These are phyloP conservation scores for Russula foetens DNA, from an alignment of 768 basidiomycete species.

Conservation along the genomic window DNA sequence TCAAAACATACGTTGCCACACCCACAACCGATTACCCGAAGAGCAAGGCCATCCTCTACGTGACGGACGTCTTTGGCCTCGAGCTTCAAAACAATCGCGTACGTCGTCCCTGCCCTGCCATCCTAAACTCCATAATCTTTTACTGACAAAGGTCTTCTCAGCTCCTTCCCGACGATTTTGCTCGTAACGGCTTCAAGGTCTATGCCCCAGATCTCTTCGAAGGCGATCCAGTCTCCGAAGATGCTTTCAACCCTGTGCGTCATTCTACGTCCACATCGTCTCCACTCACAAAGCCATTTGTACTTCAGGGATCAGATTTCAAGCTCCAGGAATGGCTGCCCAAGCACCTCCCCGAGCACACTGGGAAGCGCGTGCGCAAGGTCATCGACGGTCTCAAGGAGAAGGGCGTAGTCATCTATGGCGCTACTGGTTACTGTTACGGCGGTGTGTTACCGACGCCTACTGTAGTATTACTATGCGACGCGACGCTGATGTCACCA, in stretches of 20 bases:
- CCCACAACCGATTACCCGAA: slow-evolving; percentile 32
- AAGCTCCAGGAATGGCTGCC: background rate
- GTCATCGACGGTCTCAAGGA: slow-evolving; percentile 26
- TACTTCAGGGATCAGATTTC: background rate
- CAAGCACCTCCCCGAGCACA: slow-evolving; percentile 18
- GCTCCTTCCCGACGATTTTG: slow-evolving; percentile 39
- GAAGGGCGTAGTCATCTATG: slow-evolving; percentile 26
- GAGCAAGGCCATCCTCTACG: slow-evolving; percentile 35
- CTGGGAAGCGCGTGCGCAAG: slow-evolving; percentile 20
- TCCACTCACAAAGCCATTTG: background rate
- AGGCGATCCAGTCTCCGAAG: slow-evolving; percentile 23
- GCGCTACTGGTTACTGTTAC: slow-evolving; percentile 27
- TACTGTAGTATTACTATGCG: background rate
- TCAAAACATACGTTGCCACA: slow-evolving; percentile 34
- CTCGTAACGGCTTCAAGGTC: slow-evolving; percentile 30
- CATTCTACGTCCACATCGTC: background rate
- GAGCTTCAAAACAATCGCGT: slow-evolving; percentile 29
- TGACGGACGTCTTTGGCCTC: slow-evolving; percentile 34
- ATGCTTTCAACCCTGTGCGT: slow-evolving; percentile 20
- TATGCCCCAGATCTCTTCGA: slow-evolving; percentile 17
- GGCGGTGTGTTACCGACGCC: too few species aligned
- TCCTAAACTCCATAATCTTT: background rate
- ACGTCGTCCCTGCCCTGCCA: background rate
- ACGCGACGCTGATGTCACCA: background rate
- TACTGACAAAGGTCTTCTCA: slow-evolving; percentile 11